These are phyloP conservation scores for Prunella vulgaris DNA, from an alignment of 257 asterid genomes.

Conservation along the genomic window DNA sequence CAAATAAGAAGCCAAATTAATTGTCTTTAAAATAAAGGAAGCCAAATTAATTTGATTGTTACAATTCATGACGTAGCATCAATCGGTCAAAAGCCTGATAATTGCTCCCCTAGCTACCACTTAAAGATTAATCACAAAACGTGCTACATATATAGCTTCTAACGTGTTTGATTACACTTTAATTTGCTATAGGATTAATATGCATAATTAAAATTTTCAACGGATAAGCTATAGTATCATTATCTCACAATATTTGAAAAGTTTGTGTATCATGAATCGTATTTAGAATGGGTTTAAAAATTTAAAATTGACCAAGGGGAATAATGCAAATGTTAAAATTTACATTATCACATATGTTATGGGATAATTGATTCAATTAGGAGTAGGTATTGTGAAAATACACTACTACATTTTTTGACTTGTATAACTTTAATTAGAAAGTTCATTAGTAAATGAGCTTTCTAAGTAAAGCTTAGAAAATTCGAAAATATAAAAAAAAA, in stretches of 20 bases:
- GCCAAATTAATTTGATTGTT: slow-evolving; percentile 1
- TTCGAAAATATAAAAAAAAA: too few species aligned
- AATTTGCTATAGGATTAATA: not conserved
- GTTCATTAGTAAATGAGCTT: too few species aligned
- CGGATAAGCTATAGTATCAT: not conserved
- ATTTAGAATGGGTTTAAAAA: not conserved
- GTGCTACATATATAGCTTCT: not conserved
- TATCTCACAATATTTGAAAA: not conserved
- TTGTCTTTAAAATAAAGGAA: not conserved
- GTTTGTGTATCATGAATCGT: not conserved
- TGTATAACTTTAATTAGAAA: too few species aligned
- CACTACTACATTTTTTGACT: too few species aligned
- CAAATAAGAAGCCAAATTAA: not conserved
- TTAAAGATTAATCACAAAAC: not conserved
- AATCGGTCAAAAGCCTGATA: not conserved
- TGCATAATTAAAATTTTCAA: not conserved
- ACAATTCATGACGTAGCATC: not conserved
- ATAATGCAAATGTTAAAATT: too few species aligned
- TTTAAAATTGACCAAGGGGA: too few species aligned
- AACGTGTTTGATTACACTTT: not conserved
- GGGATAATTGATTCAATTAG: too few species aligned
- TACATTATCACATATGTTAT: too few species aligned
- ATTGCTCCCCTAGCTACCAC: not conserved
- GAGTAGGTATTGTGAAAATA: too few species aligned
- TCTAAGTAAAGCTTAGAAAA: too few species aligned